Conservation (phyloP, 306 rosid genomes). For the Luffa acutangula region DNA sequence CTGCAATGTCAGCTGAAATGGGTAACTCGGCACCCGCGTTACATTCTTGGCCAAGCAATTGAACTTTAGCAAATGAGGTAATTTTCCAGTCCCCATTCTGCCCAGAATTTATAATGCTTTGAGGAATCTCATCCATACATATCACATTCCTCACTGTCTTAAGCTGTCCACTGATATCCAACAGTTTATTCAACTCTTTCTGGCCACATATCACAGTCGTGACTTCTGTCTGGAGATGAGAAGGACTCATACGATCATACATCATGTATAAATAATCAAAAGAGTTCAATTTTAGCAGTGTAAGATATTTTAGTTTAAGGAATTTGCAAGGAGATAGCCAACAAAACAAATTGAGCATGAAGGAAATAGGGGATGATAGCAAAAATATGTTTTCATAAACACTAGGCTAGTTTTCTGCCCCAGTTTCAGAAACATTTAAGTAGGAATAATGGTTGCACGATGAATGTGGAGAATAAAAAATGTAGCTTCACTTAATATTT, state of each 20-base stretch:
- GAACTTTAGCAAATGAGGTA: slow-evolving; percentile 49
- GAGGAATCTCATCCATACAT: slow-evolving; percentile 69
- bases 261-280: neutral
- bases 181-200: slow-evolving; percentile 72
- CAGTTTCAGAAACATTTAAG: neutral
- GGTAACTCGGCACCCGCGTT: slow-evolving; percentile 70
- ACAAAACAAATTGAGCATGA: neutral
- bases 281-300: neutral
- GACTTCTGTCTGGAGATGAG: slow-evolving; percentile 69
- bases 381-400: neutral
- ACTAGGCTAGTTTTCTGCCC: neutral
- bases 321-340: neutral
- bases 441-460: neutral
- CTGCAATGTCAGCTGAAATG: slow-evolving; percentile 74
- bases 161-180: slow-evolving; percentile 58
- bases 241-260: neutral
- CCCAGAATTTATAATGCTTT: slow-evolving; percentile 33
- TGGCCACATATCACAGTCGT: slow-evolving; percentile 81
- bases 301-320: neutral
- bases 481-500: neutral
- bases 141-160: slow-evolving; percentile 67
- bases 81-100: slow-evolving; percentile 43
- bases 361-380: neutral
- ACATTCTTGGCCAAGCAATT: slow-evolving; percentile 52
- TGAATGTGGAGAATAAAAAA: neutral